Conservation (phyloP, 108 stramenopile species). For the Skeletonema menzelii region DNA sequence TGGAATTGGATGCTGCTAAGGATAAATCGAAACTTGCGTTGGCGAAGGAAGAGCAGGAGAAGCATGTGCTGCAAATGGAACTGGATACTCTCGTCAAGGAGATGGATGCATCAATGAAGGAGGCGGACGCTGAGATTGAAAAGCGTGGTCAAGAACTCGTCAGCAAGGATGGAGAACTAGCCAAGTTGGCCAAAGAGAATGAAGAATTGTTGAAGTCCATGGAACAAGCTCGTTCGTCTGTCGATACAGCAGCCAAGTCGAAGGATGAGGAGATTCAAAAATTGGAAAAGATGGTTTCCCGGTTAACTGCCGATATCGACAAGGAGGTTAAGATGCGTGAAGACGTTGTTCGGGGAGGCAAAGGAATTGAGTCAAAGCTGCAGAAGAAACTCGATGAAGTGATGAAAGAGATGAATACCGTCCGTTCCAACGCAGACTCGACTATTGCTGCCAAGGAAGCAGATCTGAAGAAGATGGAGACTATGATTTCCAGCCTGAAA, state of each 20-base stretch:
- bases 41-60: slow-evolving; percentile 18
- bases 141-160: slow-evolving; percentile 21
- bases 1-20: slow-evolving; percentile 6
- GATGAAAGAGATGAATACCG: slow-evolving; percentile 17
- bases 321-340: slow-evolving; percentile 18
- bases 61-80: slow-evolving; percentile 23
- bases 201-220: slow-evolving; percentile 12
- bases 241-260: not conserved
- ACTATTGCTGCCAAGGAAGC: not conserved
- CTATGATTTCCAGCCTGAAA: not conserved
- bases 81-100: slow-evolving; percentile 20
- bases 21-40: slow-evolving; percentile 13
- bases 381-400: slow-evolving; percentile 28
- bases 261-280: slow-evolving; percentile 20
- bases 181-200: slow-evolving; percentile 23
- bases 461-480: slow-evolving; percentile 8
- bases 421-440: slow-evolving; percentile 11
- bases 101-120: slow-evolving; percentile 27
- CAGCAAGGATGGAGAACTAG: slow-evolving; percentile 28
- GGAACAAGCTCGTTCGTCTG: not conserved
- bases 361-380: slow-evolving; percentile 15
- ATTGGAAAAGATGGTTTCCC: slow-evolving; percentile 26
- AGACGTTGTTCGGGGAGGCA: not conserved
- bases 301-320: slow-evolving; percentile 7
- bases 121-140: slow-evolving; percentile 28